These are phyloP conservation scores for Botrytis tulipae DNA, from an alignment of 2,329 filamentous ascomycete genomes.

Conservation along the genomic window DNA sequence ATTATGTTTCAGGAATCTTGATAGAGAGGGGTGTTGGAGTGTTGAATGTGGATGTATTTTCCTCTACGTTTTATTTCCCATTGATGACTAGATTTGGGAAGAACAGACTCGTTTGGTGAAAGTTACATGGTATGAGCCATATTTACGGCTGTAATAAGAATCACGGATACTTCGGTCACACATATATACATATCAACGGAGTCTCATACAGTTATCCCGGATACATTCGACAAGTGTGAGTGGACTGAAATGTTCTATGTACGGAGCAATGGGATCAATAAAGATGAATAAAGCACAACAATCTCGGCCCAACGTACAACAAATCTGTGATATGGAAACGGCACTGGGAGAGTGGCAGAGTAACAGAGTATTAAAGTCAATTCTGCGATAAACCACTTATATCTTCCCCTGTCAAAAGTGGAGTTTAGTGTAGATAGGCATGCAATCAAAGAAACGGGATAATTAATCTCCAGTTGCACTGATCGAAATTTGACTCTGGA, in stretches of 20 bases:
- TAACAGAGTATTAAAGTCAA: background rate
- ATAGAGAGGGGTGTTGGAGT: conserved; percentile 42
- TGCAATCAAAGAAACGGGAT: background rate
- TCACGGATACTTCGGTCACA: background rate
- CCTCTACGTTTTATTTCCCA: background rate
- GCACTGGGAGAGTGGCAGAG: background rate
- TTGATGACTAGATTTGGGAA: background rate
- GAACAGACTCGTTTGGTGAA: conserved; percentile 1
- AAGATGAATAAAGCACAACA: background rate
- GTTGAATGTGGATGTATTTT: conserved; percentile 43
- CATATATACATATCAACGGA: background rate
- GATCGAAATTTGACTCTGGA: background rate
- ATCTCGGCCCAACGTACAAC: background rate
- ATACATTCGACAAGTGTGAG: background rate
- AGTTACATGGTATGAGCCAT: background rate
- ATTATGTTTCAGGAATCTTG: conserved; percentile 43
- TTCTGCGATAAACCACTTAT: background rate
- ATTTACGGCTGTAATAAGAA: background rate
- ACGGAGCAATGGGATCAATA: background rate
- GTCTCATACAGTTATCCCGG: background rate
- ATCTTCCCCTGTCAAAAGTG: background rate
- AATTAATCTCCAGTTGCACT: background rate
- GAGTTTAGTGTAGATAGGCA: background rate
- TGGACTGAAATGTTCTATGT: background rate
- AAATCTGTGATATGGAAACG: background rate